Conservation (phyloP, 441 rosid species). For the Flueggea neowawraea region DNA sequence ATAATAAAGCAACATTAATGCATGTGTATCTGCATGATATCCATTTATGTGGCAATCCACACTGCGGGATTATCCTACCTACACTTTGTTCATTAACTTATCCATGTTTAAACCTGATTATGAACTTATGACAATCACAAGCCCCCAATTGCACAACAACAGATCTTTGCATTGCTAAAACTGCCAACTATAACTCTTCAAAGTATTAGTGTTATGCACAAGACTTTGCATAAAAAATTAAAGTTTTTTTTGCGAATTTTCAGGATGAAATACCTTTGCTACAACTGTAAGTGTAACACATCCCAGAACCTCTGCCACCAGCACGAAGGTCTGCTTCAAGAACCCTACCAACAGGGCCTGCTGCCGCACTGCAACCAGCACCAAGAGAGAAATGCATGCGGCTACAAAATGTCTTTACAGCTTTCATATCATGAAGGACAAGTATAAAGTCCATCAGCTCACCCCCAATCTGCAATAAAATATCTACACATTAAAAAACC, state of each 20-base stretch:
- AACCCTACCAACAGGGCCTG: constrained; percentile 97
- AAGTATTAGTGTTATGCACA: background rate
- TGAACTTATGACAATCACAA: too few species aligned
- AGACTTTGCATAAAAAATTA: background rate
- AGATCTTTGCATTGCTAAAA: background rate
- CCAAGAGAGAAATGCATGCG: constrained; percentile 96
- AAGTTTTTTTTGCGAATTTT: background rate
- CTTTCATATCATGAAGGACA: constrained; percentile 85
- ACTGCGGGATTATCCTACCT: too few species aligned
- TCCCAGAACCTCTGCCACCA: constrained; percentile 93
- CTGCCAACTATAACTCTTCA: background rate
- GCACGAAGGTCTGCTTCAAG: constrained; percentile 95
- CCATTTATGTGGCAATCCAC: too few species aligned
- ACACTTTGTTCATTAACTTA: too few species aligned
- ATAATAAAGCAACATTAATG: too few species aligned
- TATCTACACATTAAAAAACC: background rate
- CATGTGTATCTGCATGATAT: too few species aligned
- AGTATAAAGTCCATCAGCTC: constrained; percentile 94
- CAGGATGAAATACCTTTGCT: constrained; percentile 65
- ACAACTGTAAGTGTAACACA: constrained; percentile 97
- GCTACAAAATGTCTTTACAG: constrained; percentile 95
- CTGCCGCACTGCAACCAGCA: constrained; percentile 97
- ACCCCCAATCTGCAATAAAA: constrained; percentile 64
- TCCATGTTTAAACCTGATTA: too few species aligned
- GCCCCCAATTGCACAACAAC: too few species aligned